Evolutionary conservation across 116 monocot genomes (phyloP), one percentile per base, ranked within the genome.

Genomic region (Zostera marina): DNA sequence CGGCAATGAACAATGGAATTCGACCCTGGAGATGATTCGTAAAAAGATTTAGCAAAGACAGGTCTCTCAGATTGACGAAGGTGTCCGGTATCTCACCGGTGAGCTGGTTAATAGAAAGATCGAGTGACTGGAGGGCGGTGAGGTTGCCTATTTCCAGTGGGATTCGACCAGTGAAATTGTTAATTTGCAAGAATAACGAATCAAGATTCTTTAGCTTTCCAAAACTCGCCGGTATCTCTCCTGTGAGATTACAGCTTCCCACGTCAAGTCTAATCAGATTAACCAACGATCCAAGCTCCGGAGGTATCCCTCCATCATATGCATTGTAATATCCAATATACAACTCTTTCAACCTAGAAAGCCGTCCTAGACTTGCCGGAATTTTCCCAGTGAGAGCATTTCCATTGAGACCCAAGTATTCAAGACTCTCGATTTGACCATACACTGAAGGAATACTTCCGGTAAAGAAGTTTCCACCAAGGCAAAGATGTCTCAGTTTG

Each of bases 381-480:
- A 96, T 72, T 5, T 12, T 45, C 32, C 89, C 94, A 9, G 62
- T 53, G 10, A 94, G 79, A 3, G 3, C 42, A 53, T 96, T 85
- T 0, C 89, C 89, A 57, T 96, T 82, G 25, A 89, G 70, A 9
- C 85, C 96, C 42, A 96, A 63, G 56, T 83, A 89, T 74, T 89
- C 82, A 39, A 96, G 66, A n/a, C 23, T 66, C 16, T 32, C 9
- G 41, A 89, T 62, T 0, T 53, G 42, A 3, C 73, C 70, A 67
- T 76, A 96, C 19, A 26, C 21, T 1, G 68, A 68, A 1, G 90
- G 96, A 13, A 96, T 85, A 39, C 42, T 47, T 39, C 96, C 90
- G 56, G 69, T 56, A 78, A 96, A 96, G 66, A 43, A 89, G 76
- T 89, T 96, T 8, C 96, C 90, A 12, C 90, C 96, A 14, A 89